These are phyloP conservation scores for Pyricularia grisea DNA, from an alignment of 2,329 filamentous ascomycete species.

Conservation along the genomic window DNA sequence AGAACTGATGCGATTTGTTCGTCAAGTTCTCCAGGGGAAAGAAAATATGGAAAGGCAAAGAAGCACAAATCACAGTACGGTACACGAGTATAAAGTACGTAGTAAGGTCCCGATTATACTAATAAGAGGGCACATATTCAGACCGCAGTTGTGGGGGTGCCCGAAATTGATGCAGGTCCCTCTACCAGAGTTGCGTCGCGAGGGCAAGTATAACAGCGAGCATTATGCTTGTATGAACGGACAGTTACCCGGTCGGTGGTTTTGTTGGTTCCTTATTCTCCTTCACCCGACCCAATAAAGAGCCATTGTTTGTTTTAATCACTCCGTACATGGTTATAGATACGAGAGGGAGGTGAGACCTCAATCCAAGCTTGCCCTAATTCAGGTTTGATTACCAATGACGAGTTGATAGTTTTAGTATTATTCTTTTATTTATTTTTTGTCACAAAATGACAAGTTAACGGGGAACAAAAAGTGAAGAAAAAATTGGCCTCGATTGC, in stretches of 20 bases:
- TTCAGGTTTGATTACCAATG: too few species aligned
- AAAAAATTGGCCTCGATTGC: too few species aligned
- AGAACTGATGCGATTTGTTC: too few species aligned
- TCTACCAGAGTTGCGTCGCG: neutral
- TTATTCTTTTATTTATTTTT: too few species aligned
- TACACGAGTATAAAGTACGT: neutral
- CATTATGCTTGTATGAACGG: neutral
- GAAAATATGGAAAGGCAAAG: neutral
- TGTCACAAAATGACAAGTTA: neutral
- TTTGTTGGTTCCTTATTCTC: neutral
- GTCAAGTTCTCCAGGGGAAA: neutral
- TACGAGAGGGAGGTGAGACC: too few species aligned
- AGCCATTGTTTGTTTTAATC: too few species aligned
- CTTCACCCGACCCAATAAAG: neutral
- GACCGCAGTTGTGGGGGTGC: neutral
- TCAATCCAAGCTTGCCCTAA: too few species aligned
- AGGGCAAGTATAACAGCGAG: neutral
- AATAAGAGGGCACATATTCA: neutral
- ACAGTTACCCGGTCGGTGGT: neutral
- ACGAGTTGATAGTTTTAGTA: too few species aligned
- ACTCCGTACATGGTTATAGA: too few species aligned
- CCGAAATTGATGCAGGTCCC: neutral
- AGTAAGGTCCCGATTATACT: neutral
- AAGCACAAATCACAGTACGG: neutral
- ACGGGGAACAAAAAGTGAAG: neutral